Percentiles rank a stretch among this genome's conserved stretches.
Evolutionary conservation across 371 early-diverging fungal species (phyloP).

Genomic region (Funneliformis caledonium): DNA sequence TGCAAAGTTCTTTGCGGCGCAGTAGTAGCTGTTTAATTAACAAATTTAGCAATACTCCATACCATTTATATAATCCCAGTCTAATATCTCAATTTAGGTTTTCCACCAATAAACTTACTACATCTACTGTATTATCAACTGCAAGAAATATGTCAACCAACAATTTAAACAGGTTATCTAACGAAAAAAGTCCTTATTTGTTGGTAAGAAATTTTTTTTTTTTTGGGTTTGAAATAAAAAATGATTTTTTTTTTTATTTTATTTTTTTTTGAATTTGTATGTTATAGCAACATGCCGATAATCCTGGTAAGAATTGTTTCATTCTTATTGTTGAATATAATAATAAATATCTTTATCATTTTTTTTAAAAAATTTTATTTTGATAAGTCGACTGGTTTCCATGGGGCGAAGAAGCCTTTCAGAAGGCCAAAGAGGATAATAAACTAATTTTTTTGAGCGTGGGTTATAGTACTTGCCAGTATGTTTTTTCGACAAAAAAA

Average conservation of each 20-base stretch:
- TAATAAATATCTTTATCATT: slow-evolving; percentile 18
- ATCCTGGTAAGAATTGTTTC: slow-evolving; percentile 9
- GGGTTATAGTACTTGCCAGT: slow-evolving; percentile 75
- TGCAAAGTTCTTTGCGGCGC: not conserved
- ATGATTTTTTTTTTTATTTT: not conserved
- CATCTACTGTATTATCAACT: not conserved
- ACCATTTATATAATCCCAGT: not conserved
- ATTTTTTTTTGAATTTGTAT: not conserved
- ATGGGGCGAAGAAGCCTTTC: slow-evolving; percentile 73
- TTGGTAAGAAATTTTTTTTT: slow-evolving; percentile 46
- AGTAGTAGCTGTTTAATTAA: not conserved
- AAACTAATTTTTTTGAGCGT: slow-evolving; percentile 71
- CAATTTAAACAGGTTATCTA: slow-evolving; percentile 54
- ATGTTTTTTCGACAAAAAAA: slow-evolving; percentile 36
- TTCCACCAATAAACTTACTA: not conserved
- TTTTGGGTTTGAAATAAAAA: not conserved
- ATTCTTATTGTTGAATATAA: not conserved
- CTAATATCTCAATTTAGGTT: not conserved
- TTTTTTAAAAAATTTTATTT: slow-evolving; percentile 38
- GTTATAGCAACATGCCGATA: slow-evolving; percentile 53
- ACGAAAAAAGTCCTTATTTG: slow-evolving; percentile 68
- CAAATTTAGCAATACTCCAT: not conserved
- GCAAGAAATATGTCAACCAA: not conserved
- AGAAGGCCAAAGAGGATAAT: slow-evolving; percentile 54
- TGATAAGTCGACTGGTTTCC: slow-evolving; percentile 72